Evolutionary conservation across 148 eudicot genomes (phyloP).

Genomic region (Agrostemma githago): DNA sequence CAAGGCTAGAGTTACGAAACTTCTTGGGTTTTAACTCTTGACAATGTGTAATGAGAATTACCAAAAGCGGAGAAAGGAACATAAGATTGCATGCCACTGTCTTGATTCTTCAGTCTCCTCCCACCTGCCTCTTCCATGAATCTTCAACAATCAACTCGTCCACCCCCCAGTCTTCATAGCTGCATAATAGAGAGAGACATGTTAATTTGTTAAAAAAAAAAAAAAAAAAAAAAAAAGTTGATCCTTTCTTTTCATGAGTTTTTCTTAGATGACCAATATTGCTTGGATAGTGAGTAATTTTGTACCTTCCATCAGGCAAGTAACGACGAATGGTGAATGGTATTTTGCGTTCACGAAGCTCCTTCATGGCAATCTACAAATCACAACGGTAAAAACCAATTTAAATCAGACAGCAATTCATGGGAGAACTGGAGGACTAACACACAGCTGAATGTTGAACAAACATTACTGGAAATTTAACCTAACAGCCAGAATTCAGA

Average conservation of each 20-base stretch:
- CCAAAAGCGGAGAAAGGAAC: neutral
- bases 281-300: neutral
- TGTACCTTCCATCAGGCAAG: slow-evolving; percentile 94
- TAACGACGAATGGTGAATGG: slow-evolving; percentile 98
- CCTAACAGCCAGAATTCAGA: neutral
- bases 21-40: neutral
- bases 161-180: slow-evolving; percentile 99
- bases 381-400: neutral
- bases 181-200: slow-evolving; percentile 21
- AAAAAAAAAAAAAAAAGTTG: neutral
- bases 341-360: slow-evolving; percentile 81
- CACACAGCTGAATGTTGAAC: neutral
- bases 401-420: neutral
- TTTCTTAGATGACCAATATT: neutral
- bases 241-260: slow-evolving; percentile 3
- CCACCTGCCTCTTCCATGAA: slow-evolving; percentile 99
- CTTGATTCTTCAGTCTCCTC: slow-evolving; percentile 49
- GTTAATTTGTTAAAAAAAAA: neutral
- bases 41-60: neutral
- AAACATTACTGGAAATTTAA: neutral
- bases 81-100: neutral
- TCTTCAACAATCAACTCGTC: slow-evolving; percentile 96
- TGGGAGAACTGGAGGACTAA: neutral
- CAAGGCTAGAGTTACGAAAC: neutral
- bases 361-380: slow-evolving; percentile 95